Conservation (phyloP, 2,329 filamentous ascomycete genomes). For the Madurella fahalii region DNA sequence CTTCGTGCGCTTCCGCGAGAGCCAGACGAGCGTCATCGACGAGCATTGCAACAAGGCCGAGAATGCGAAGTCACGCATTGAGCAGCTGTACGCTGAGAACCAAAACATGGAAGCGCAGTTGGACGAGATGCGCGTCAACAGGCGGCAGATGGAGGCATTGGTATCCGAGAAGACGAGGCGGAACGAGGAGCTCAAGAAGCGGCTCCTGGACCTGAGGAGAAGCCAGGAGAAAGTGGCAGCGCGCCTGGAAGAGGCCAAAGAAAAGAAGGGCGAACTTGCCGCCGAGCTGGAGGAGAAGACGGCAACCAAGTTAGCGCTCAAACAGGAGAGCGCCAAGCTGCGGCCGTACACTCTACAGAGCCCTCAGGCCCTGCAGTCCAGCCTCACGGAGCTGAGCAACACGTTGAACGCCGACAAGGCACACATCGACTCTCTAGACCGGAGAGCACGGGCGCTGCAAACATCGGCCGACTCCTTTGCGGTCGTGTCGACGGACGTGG, state of each 20-base stretch:
- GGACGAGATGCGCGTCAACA: constrained; percentile 74
- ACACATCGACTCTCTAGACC: constrained; percentile 83
- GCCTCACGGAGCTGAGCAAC: constrained; percentile 75
- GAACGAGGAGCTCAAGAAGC: constrained; percentile 82
- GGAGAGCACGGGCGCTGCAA: constrained; percentile 81
- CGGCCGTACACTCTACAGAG: constrained; percentile 90
- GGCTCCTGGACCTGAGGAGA: constrained; percentile 72
- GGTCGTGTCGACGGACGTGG: constrained; percentile 79
- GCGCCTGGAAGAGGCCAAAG: constrained; percentile 76
- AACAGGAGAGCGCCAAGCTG: constrained; percentile 84
- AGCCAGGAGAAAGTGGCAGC: constrained; percentile 80
- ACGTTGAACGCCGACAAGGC: constrained; percentile 73
- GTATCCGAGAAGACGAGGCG: constrained; percentile 80
- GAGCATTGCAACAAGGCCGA: constrained; percentile 91
- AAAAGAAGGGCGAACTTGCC: constrained; percentile 73
- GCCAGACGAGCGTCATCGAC: constrained; percentile 83
- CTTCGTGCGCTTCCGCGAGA: constrained; percentile 94
- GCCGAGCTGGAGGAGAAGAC: constrained; percentile 67
- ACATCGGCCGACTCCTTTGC: constrained; percentile 88
- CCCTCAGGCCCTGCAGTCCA: constrained; percentile 75
- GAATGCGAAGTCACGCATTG: constrained; percentile 79
- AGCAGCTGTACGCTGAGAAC: constrained; percentile 79
- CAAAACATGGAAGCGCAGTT: constrained; percentile 78
- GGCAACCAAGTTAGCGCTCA: constrained; percentile 63
- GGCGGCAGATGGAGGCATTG: constrained; percentile 74